Percentiles rank a stretch among this genome's conserved stretches.
These are phyloP conservation scores for Bipolaris zeicola DNA, from an alignment of 2,329 filamentous ascomycete genomes.

Conservation along the genomic window DNA sequence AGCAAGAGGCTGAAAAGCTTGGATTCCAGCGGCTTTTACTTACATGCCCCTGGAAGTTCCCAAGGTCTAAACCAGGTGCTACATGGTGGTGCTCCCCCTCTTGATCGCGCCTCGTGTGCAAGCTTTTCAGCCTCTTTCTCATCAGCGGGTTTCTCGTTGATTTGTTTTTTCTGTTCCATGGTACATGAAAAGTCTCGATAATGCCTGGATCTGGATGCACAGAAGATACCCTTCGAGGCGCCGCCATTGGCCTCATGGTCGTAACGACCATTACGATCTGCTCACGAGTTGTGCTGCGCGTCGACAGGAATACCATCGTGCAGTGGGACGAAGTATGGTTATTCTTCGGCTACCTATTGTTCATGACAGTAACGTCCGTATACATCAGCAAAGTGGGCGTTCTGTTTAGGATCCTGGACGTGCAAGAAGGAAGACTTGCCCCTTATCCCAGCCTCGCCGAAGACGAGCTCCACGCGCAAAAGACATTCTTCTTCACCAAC, in stretches of 20 bases:
- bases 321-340: background rate
- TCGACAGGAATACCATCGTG: background rate
- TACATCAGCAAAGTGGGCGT: slow-evolving; percentile 44
- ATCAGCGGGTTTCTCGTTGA: background rate
- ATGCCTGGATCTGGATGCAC: background rate
- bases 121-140: too few species aligned
- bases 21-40: too few species aligned
- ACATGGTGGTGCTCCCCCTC: too few species aligned
- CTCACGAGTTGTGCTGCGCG: background rate
- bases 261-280: background rate
- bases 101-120: too few species aligned
- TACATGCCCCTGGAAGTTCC: too few species aligned
- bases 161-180: background rate
- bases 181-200: background rate
- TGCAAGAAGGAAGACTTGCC: slow-evolving; percentile 10
- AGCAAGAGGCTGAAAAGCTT: too few species aligned
- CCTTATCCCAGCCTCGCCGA: slow-evolving; percentile 3
- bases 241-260: background rate
- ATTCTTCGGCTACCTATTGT: slow-evolving; percentile 20
- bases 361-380: slow-evolving; percentile 26
- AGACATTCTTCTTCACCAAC: slow-evolving; percentile 48
- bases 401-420: slow-evolving; percentile 37
- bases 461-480: slow-evolving; percentile 40
- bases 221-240: background rate
- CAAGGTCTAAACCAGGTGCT: too few species aligned